Percentiles rank a stretch among this genome's conserved stretches.
phyloP scores from a whole-genome alignment of 2,329 filamentous ascomycete genomes.

The Epichloe coenophiala region DNA sequence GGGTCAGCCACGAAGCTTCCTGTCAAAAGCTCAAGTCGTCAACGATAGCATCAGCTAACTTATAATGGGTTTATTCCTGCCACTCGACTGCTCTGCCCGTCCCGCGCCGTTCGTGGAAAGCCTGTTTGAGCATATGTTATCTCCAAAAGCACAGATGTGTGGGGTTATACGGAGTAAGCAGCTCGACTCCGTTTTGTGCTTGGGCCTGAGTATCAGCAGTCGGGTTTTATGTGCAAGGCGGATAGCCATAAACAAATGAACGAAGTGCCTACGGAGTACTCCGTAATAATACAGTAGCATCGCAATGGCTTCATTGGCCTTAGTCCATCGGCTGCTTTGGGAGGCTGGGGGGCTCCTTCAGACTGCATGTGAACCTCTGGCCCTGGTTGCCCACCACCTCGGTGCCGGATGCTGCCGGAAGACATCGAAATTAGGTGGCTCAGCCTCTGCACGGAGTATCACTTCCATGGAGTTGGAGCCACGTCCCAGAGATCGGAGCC shows the following conservation, averaged over 20 bases:
- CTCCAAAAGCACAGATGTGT: neutral
- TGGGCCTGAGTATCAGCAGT: too few relatives aligned
- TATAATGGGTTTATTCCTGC: neutral
- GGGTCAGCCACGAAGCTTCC: neutral
- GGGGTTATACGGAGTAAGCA: neutral
- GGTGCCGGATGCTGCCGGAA: neutral
- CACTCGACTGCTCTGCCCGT: slow-evolving; percentile 4
- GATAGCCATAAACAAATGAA: neutral
- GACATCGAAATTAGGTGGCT: neutral
- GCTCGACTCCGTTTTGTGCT: neutral
- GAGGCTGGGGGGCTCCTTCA: too few relatives aligned
- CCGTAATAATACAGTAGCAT: too few relatives aligned
- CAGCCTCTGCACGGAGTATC: too few relatives aligned
- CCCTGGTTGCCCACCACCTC: neutral
- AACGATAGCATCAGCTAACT: neutral
- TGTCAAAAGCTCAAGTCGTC: neutral
- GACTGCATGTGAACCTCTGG: neutral
- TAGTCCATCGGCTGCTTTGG: too few relatives aligned
- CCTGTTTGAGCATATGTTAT: neutral
- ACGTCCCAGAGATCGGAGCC: neutral
- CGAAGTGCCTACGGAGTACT: too few relatives aligned
- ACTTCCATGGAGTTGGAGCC: neutral
- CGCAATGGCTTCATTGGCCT: too few relatives aligned
- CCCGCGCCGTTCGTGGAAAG: slow-evolving; percentile 4
- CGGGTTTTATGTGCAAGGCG: neutral